Conservation (phyloP, 129 eudicot genomes). For the Cynara cardunculus region DNA sequence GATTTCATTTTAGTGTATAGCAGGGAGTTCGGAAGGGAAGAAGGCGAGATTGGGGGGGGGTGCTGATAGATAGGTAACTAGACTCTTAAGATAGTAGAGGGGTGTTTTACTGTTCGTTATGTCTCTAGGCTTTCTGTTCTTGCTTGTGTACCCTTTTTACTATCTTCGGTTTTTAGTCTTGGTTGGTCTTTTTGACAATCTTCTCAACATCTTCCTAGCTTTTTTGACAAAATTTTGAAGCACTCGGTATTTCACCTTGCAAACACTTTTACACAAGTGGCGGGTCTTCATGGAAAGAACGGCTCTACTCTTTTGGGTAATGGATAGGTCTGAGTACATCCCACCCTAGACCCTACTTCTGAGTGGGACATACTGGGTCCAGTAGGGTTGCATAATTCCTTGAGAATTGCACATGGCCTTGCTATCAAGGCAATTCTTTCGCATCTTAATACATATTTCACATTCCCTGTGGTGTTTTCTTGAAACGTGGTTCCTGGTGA, state of each 20-base stretch:
- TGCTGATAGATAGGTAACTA: not conserved
- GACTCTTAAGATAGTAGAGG: not conserved
- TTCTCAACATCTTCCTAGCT: not conserved
- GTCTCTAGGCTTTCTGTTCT: not conserved
- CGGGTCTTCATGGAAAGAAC: not conserved
- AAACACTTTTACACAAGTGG: not conserved
- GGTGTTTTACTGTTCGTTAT: too few species aligned
- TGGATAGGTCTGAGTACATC: not conserved
- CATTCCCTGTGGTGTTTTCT: not conserved
- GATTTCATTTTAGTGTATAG: not conserved
- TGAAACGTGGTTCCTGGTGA: not conserved
- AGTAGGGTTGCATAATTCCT: not conserved
- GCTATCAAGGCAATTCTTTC: not conserved
- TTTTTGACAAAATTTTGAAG: not conserved
- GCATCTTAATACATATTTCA: not conserved
- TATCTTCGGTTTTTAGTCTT: too few species aligned
- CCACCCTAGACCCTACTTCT: not conserved
- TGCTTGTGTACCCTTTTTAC: not conserved
- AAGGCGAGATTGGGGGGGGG: not conserved
- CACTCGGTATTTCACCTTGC: not conserved
- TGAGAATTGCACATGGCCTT: not conserved
- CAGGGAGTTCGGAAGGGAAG: not conserved
- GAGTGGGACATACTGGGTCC: not conserved
- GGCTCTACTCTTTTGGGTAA: not conserved
- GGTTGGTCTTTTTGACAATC: not conserved